Percentiles rank a stretch among this genome's conserved stretches.
Evolutionary conservation across 495 filamentous ascomycete genomes (phyloP).

Genomic region (Delitschia confertaspora): DNA sequence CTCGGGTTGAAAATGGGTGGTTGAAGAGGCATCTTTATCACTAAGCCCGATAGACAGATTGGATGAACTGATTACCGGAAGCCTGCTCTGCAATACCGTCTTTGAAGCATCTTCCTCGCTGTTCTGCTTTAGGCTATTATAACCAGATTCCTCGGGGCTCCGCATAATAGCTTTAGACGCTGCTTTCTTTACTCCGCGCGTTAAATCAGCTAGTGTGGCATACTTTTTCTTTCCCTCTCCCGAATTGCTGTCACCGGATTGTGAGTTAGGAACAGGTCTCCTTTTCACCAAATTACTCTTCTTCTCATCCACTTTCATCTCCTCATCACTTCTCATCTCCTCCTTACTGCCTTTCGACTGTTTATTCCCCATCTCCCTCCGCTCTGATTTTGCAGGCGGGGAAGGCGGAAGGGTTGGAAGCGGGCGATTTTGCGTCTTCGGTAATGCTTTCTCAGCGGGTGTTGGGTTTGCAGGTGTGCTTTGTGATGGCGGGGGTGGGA

Average conservation of each 20-base stretch:
- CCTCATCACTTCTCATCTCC: conserved; percentile 1
- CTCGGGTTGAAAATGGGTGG: too few species aligned
- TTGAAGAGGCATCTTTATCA: too few species aligned
- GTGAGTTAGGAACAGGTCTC: conserved; percentile 3
- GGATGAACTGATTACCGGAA: too few species aligned
- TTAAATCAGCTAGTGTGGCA: too few species aligned
- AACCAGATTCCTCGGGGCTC: too few species aligned
- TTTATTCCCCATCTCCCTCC: conserved; percentile 14
- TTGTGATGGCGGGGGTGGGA: conserved; percentile 10
- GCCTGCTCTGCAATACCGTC: too few species aligned
- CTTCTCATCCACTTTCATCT: conserved; percentile 1
- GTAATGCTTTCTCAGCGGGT: neutral
- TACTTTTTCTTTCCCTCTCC: too few species aligned
- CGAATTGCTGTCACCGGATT: neutral
- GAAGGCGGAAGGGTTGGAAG: conserved; percentile 19
- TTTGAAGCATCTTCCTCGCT: too few species aligned
- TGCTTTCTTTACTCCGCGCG: too few species aligned
- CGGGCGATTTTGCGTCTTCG: conserved; percentile 5
- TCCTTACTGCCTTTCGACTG: conserved; percentile 1
- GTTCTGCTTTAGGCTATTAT: too few species aligned
- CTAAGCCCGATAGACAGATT: too few species aligned
- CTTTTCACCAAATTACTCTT: conserved; percentile 9
- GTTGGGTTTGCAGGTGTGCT: neutral
- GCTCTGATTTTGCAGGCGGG: conserved; percentile 22
- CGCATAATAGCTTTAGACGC: too few species aligned